A percentile compares a stretch with the other conserved stretches of the same genome.
Evolutionary conservation across 2,329 filamentous ascomycete species (phyloP).

Genomic region (Diaporthe sp.): DNA sequence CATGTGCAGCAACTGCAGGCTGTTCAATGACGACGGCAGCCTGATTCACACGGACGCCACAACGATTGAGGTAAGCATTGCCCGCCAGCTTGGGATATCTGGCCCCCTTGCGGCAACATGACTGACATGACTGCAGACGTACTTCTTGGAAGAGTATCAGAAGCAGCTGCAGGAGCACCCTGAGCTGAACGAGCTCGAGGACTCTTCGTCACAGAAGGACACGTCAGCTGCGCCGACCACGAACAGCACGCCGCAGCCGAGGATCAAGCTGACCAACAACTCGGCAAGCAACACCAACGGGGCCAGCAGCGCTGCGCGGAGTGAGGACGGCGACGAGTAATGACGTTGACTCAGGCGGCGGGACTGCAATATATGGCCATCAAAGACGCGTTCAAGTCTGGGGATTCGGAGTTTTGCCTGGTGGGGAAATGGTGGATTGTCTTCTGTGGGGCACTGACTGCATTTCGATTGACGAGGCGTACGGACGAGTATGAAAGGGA

Average conservation of each 20-base stretch:
- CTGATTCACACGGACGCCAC: slow-evolving; percentile 93
- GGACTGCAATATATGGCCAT: not conserved
- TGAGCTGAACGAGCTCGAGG: slow-evolving; percentile 70
- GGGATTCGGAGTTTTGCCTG: slow-evolving; percentile 35
- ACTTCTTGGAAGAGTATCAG: slow-evolving; percentile 67
- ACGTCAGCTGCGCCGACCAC: slow-evolving; percentile 66
- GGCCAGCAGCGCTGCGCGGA: slow-evolving; percentile 39
- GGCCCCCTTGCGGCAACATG: not conserved
- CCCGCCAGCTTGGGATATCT: not conserved
- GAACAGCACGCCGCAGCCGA: slow-evolving; percentile 75
- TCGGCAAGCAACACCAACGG: slow-evolving; percentile 51
- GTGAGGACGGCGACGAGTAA: slow-evolving; percentile 40
- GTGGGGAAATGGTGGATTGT: slow-evolving; percentile 16
- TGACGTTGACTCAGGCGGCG: slow-evolving; percentile 8
- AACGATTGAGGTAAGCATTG: slow-evolving; percentile 82
- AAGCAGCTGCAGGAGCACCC: slow-evolving; percentile 68
- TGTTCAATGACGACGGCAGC: slow-evolving; percentile 97
- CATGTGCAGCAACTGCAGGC: slow-evolving; percentile 91
- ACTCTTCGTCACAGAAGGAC: slow-evolving; percentile 57
- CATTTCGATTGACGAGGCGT: slow-evolving; percentile 41
- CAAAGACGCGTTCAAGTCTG: slow-evolving; percentile 22
- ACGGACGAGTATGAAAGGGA: slow-evolving; percentile 38
- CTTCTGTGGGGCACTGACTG: slow-evolving; percentile 28
- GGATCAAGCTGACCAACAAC: slow-evolving; percentile 77
- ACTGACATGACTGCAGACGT: slow-evolving; percentile 64